phyloP scores from a whole-genome alignment of 441 rosid genomes.

The Corymbia calophylla region DNA sequence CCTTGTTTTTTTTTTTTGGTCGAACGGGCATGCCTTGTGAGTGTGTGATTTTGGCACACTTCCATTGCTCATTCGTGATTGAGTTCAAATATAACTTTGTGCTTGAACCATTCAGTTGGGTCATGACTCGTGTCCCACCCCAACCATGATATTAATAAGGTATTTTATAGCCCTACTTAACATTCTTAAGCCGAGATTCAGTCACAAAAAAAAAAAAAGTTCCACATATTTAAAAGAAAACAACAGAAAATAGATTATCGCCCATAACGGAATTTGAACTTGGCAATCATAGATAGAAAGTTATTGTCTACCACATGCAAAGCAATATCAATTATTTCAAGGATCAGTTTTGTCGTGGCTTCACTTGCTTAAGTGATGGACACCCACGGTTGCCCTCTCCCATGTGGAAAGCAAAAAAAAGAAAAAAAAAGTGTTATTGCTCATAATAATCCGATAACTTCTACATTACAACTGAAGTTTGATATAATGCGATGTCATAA shows the following conservation, averaged over 20 bases:
- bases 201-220: neutral
- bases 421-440: neutral
- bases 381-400: neutral
- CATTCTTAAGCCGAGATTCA: neutral
- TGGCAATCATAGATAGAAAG: neutral
- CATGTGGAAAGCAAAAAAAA: neutral
- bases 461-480: neutral
- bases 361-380: neutral
- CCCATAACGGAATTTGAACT: neutral
- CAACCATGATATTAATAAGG: neutral
- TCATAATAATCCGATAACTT: neutral
- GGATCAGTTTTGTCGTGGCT: neutral
- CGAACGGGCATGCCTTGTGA: too few relatives aligned
- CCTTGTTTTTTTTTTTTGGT: too few relatives aligned
- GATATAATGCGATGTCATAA: neutral
- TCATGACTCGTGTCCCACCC: rapidly evolving
- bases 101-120: rapidly evolving
- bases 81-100: neutral
- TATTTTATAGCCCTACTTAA: neutral
- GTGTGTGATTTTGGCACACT: neutral
- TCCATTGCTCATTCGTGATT: neutral
- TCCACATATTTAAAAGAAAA: neutral
- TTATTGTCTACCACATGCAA: neutral
- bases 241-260: neutral
- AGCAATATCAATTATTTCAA: neutral